Evolutionary conservation across 768 basidiomycete species (phyloP).

Genomic region (Russula sp.): DNA sequence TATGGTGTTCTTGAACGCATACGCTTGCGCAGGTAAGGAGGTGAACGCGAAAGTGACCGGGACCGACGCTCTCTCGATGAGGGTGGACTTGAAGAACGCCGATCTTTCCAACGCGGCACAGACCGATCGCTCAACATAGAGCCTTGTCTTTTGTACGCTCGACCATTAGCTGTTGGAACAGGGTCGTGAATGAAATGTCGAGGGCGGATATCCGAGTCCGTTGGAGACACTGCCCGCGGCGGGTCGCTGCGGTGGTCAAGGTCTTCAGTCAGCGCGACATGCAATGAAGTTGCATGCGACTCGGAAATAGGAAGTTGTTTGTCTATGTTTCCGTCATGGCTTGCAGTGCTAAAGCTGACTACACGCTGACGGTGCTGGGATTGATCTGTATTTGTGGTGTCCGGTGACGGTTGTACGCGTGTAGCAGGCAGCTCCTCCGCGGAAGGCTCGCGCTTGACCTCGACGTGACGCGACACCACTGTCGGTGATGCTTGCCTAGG

Average conservation of each 20-base stretch:
- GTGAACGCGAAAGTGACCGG: slow-evolving; percentile 11
- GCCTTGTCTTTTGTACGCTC: background rate
- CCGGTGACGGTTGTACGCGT: background rate
- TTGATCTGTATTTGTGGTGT: background rate
- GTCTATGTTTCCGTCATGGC: slow-evolving; percentile 5
- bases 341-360: background rate
- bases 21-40: slow-evolving; percentile 17
- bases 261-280: slow-evolving; percentile 6
- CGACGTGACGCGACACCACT: background rate
- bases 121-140: slow-evolving; percentile 17
- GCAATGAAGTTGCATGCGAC: background rate
- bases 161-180: background rate
- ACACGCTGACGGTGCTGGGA: background rate
- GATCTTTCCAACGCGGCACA: slow-evolving; percentile 6
- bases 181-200: background rate
- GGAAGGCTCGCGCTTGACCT: slow-evolving; percentile 21
- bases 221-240: background rate
- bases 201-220: background rate
- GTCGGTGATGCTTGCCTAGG: background rate
- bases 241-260: background rate
- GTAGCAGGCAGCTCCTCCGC: background rate
- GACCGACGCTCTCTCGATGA: background rate
- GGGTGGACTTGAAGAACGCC: slow-evolving; percentile 5
- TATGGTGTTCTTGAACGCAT: slow-evolving; percentile 14
- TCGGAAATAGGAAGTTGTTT: background rate